These are phyloP conservation scores for Ceratocystis cacaofunesta DNA, from an alignment of 2,329 filamentous ascomycete species.

Conservation along the genomic window DNA sequence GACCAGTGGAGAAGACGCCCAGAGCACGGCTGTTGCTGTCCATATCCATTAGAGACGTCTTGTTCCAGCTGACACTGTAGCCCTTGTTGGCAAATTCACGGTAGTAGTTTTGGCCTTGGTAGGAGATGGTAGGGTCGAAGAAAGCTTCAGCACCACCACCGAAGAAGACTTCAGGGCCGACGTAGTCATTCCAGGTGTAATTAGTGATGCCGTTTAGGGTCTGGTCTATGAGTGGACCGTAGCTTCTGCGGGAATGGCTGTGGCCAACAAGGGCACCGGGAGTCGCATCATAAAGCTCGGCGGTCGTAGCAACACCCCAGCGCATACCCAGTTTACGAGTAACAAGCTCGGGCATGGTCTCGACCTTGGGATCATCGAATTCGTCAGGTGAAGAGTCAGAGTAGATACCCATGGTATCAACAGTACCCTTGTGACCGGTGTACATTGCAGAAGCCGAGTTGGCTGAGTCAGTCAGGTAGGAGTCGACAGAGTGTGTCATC, in stretches of 20 bases:
- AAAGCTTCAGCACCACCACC: constrained; percentile 76
- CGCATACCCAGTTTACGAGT: constrained; percentile 48
- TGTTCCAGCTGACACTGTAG: constrained; percentile 60
- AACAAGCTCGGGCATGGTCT: constrained; percentile 68
- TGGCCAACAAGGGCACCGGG: constrained; percentile 62
- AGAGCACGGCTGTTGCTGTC: constrained; percentile 49
- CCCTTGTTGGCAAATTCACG: constrained; percentile 56
- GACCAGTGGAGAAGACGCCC: constrained; percentile 60
- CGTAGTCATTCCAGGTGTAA: constrained; percentile 64
- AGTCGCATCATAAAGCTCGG: constrained; percentile 67
- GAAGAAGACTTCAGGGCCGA: constrained; percentile 66
- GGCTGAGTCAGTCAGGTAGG: constrained; percentile 74
- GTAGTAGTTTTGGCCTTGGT: constrained; percentile 63
- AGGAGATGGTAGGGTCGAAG: constrained; percentile 35
- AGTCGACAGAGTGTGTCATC: constrained; percentile 77
- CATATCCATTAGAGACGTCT: constrained; percentile 48
- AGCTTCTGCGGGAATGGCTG: constrained; percentile 53
- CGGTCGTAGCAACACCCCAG: constrained; percentile 61
- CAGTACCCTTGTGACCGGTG: constrained; percentile 68
- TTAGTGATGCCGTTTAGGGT: constrained; percentile 63
- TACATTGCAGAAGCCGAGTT: constrained; percentile 74
- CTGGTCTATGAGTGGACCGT: constrained; percentile 59
- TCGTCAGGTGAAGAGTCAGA: constrained; percentile 57
- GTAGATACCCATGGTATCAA: constrained; percentile 68
- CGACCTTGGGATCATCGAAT: constrained; percentile 76